phyloP scores from a whole-genome alignment of 2,329 filamentous ascomycete genomes.

The Hypoxylon sp. region DNA sequence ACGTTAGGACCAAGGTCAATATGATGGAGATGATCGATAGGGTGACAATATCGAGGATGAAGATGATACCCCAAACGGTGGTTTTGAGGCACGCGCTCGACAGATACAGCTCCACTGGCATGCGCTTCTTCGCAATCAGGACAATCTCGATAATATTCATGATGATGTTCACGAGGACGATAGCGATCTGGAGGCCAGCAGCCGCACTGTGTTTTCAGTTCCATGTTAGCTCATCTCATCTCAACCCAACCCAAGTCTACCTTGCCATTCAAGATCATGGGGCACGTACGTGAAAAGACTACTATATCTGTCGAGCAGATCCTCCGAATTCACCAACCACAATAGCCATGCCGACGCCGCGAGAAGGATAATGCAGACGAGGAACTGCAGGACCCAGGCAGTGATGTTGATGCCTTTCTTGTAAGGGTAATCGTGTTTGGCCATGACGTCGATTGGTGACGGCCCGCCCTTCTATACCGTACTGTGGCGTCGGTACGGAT shows the following conservation, averaged over 20 bases:
- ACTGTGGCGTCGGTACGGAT: conserved; percentile 1
- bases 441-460: conserved; percentile 33
- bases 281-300: conserved; percentile 38
- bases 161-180: conserved; percentile 44
- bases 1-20: conserved; percentile 38
- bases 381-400: conserved; percentile 49
- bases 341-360: conserved; percentile 39
- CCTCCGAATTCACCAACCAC: conserved; percentile 14
- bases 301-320: conserved; percentile 16
- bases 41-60: conserved; percentile 39
- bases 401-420: conserved; percentile 47
- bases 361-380: conserved; percentile 46
- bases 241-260: too few species aligned
- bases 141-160: conserved; percentile 49
- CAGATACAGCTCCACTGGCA: conserved; percentile 48
- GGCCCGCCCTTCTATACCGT: background rate
- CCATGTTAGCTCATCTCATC: conserved; percentile 26
- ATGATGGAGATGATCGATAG: conserved; percentile 35
- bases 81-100: conserved; percentile 47
- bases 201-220: conserved; percentile 35
- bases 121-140: conserved; percentile 43
- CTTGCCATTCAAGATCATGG: background rate
- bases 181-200: conserved; percentile 45
- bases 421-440: conserved; percentile 47
- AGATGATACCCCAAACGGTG: conserved; percentile 44